A percentile compares a stretch with the other conserved stretches of the same genome.
phyloP scores from a whole-genome alignment of 1,284 basidiomycete genomes.

The Hypsizygus ulmarius region DNA sequence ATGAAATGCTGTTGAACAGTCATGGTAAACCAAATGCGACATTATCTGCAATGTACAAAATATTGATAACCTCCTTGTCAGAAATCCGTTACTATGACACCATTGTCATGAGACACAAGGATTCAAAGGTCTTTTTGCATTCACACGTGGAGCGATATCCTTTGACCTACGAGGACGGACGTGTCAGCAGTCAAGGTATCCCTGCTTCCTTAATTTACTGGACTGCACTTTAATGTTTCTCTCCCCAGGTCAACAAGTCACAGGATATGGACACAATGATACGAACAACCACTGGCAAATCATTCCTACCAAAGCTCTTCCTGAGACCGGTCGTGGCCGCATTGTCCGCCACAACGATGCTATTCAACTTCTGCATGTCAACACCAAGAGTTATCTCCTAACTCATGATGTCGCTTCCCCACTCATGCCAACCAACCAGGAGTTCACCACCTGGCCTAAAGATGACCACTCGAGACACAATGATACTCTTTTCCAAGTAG shows the following conservation, averaged over 20 bases:
- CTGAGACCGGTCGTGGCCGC: slow-evolving; percentile 84
- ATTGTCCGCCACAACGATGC: slow-evolving; percentile 88
- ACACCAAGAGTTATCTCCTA: slow-evolving; percentile 80
- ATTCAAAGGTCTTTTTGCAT: slow-evolving; percentile 91
- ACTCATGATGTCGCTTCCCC: slow-evolving; percentile 98
- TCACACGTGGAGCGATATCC: slow-evolving; percentile 92
- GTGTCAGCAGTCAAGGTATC: slow-evolving; percentile 89
- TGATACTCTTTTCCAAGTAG: slow-evolving; percentile 84
- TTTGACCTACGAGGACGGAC: slow-evolving; percentile 93
- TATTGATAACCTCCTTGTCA: slow-evolving; percentile 31
- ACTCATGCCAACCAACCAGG: slow-evolving; percentile 96
- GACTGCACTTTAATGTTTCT: neutral
- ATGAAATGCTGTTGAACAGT: slow-evolving; percentile 87
- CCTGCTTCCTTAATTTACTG: slow-evolving; percentile 3
- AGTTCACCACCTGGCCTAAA: slow-evolving; percentile 89
- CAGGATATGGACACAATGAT: slow-evolving; percentile 93
- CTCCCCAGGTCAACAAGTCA: slow-evolving; percentile 88
- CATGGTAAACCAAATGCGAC: slow-evolving; percentile 58
- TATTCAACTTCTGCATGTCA: slow-evolving; percentile 87
- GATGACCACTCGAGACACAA: slow-evolving; percentile 74
- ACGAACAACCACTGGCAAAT: slow-evolving; percentile 97
- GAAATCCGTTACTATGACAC: slow-evolving; percentile 94
- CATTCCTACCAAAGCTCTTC: slow-evolving; percentile 89
- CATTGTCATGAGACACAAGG: slow-evolving; percentile 87
- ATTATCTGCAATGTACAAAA: neutral